Evolutionary conservation across 2,329 filamentous ascomycete genomes (phyloP).

Genomic region (Saccharata proteae): DNA sequence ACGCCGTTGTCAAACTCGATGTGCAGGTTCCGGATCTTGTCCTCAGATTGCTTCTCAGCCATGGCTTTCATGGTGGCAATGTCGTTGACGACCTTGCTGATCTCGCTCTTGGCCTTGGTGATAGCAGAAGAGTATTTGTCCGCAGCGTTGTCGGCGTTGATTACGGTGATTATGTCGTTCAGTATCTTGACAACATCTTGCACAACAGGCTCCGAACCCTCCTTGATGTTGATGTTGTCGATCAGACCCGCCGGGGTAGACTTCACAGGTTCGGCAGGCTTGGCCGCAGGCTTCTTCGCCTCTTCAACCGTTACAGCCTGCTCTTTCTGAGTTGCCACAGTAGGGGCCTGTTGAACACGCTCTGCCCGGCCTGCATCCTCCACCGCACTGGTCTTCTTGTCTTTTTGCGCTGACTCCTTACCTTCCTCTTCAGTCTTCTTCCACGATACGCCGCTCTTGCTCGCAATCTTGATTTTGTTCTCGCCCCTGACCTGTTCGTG

Average conservation of each 20-base stretch:
- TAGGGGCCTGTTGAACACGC: conserved; percentile 27
- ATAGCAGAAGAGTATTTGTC: conserved; percentile 69
- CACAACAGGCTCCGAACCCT: conserved; percentile 74
- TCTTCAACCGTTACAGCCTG: conserved; percentile 15
- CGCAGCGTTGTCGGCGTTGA: conserved; percentile 74
- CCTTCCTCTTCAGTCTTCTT: conserved; percentile 51
- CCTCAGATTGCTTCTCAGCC: conserved; percentile 58
- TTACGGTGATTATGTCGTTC: conserved; percentile 87
- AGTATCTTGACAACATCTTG: conserved; percentile 91
- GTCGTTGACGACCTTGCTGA: conserved; percentile 65
- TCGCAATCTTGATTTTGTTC: conserved; percentile 68
- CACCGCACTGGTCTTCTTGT: conserved; percentile 51
- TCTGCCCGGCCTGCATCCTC: conserved; percentile 39
- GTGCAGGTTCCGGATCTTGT: conserved; percentile 58
- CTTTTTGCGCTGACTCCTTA: conserved; percentile 17
- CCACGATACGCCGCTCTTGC: conserved; percentile 76
- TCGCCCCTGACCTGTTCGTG: conserved; percentile 42
- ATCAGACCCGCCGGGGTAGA: conserved; percentile 43
- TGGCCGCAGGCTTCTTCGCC: conserved; percentile 15
- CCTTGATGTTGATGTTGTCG: conserved; percentile 62
- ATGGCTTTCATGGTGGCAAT: conserved; percentile 62
- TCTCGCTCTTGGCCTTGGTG: conserved; percentile 71
- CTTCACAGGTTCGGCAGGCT: conserved; percentile 12
- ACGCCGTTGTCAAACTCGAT: conserved; percentile 78
- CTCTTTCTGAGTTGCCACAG: conserved; percentile 11